Conservation (phyloP, 192 early-diverging fungal genomes). For the Coemansia sp. region DNA sequence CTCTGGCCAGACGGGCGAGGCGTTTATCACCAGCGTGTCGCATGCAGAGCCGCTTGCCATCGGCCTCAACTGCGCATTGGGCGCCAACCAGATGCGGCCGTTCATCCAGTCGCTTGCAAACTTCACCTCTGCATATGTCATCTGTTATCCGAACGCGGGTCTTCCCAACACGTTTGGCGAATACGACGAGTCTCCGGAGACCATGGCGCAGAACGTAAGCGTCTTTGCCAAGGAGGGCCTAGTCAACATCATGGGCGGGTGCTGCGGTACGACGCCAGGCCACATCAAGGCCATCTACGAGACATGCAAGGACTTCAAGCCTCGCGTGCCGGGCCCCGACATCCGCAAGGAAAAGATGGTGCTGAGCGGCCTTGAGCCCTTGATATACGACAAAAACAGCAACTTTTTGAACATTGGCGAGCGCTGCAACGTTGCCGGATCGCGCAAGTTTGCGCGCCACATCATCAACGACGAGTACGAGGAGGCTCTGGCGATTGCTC, state of each 20-base stretch:
- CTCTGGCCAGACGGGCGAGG: constrained; percentile 96
- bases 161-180: constrained; percentile 96
- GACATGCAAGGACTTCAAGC: constrained; percentile 67
- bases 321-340: constrained; percentile 73
- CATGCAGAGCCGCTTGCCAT: constrained; percentile 83
- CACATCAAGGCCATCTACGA: constrained; percentile 88
- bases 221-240: constrained; percentile 91
- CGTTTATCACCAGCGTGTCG: constrained; percentile 81
- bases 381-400: constrained; percentile 74
- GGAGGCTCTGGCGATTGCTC: constrained; percentile 89
- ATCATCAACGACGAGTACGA: constrained; percentile 90
- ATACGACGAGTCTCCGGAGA: constrained; percentile 85
- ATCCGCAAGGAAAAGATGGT: constrained; percentile 67
- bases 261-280: constrained; percentile 94
- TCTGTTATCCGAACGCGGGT: constrained; percentile 97
- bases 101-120: constrained; percentile 89
- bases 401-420: constrained; percentile 96
- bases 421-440: constrained; percentile 96
- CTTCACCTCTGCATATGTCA: constrained; percentile 74
- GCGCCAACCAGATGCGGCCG: constrained; percentile 92
- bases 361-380: constrained; percentile 82
- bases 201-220: constrained; percentile 81
- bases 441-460: constrained; percentile 91
- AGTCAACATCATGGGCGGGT: constrained; percentile 93
- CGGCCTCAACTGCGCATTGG: constrained; percentile 86